phyloP scores from a whole-genome alignment of 2,329 filamentous ascomycete genomes.

The Xylariales sp. region DNA sequence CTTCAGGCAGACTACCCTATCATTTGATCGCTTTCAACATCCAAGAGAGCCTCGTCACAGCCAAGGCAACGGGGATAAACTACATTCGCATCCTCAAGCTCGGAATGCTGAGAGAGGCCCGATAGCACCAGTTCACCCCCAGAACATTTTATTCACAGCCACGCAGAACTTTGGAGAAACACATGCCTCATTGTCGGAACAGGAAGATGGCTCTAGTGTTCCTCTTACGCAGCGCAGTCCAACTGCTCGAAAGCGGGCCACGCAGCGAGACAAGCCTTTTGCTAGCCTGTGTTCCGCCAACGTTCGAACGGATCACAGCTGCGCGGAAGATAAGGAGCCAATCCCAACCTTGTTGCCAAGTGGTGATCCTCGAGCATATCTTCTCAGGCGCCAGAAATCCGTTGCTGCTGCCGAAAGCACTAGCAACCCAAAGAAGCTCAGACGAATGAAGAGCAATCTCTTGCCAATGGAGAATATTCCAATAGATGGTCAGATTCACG shows the following conservation, averaged over 20 bases:
- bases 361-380: slow-evolving; percentile 27
- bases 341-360: slow-evolving; percentile 21
- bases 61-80: not conserved
- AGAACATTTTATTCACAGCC: not conserved
- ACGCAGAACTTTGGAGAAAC: not conserved
- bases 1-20: slow-evolving; percentile 22
- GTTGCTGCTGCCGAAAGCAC: slow-evolving; percentile 15
- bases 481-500: slow-evolving; percentile 15
- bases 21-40: slow-evolving; percentile 11
- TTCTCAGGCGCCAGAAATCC: slow-evolving; percentile 27
- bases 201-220: not conserved
- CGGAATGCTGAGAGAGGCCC: no score
- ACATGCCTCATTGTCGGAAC: not conserved
- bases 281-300: slow-evolving; percentile 10
- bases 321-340: slow-evolving; percentile 17
- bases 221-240: no score
- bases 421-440: slow-evolving; percentile 16
- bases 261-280: no score
- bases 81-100: no score
- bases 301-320: slow-evolving; percentile 1
- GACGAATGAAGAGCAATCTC: slow-evolving; percentile 24
- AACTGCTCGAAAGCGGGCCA: no score
- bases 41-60: not conserved
- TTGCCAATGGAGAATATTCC: slow-evolving; percentile 24
- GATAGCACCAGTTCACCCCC: no score